Evolutionary conservation across 2,329 filamentous ascomycete genomes (phyloP).

Genomic region (Delphinella strobiligena): DNA sequence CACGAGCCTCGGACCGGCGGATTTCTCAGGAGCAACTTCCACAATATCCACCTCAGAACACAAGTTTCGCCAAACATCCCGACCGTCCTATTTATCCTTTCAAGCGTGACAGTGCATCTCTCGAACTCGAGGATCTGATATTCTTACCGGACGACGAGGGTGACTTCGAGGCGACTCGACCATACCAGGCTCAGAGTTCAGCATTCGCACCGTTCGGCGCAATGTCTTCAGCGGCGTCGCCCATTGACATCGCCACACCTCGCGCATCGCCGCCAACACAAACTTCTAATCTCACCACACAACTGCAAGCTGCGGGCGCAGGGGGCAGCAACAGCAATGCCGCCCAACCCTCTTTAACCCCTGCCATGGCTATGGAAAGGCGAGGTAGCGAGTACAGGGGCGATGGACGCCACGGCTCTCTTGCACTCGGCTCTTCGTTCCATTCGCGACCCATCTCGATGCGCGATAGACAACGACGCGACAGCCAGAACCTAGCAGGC

Average conservation of each 20-base stretch:
- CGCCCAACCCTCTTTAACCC: neutral
- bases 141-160: slow-evolving; percentile 26
- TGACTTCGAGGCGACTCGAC: slow-evolving; percentile 27
- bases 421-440: slow-evolving; percentile 41
- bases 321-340: slow-evolving; percentile 5
- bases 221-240: slow-evolving; percentile 43
- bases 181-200: slow-evolving; percentile 15
- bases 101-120: slow-evolving; percentile 10
- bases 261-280: slow-evolving; percentile 49
- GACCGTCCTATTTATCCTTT: slow-evolving; percentile 10
- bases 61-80: slow-evolving; percentile 8
- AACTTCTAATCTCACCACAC: slow-evolving; percentile 51
- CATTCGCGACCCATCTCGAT: slow-evolving; percentile 51
- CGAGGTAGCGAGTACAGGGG: slow-evolving; percentile 24
- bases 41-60: slow-evolving; percentile 34
- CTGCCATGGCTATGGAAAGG: slow-evolving; percentile 6
- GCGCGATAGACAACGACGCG: slow-evolving; percentile 41
- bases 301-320: slow-evolving; percentile 36
- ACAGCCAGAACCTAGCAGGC: slow-evolving; percentile 43
- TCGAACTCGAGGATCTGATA: slow-evolving; percentile 18
- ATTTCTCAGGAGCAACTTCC: slow-evolving; percentile 27
- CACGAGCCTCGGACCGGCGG: slow-evolving; percentile 35
- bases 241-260: slow-evolving; percentile 47
- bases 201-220: slow-evolving; percentile 16
- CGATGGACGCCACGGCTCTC: slow-evolving; percentile 42